phyloP scores from a whole-genome alignment of 345 rosid genomes.

The Atalantia buxifolia region DNA sequence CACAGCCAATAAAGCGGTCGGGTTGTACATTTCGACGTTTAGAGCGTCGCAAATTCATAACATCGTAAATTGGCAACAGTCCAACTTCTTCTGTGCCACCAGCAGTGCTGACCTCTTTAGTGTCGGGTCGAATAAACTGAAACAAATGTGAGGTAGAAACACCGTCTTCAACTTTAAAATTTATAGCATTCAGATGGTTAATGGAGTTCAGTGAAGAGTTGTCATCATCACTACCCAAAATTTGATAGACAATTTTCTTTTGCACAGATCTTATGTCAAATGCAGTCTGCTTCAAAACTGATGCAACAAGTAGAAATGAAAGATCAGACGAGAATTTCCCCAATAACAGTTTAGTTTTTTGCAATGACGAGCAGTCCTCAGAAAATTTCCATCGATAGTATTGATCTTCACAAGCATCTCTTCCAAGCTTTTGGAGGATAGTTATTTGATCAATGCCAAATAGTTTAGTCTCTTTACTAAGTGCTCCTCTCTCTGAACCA shows the following conservation, averaged over 20 bases:
- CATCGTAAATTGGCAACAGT: slow-evolving; percentile 30
- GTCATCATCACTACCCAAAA: slow-evolving; percentile 29
- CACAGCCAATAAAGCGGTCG: slow-evolving; percentile 55
- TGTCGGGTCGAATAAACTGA: slow-evolving; percentile 27
- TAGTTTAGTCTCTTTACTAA: slow-evolving; percentile 38
- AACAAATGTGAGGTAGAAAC: slow-evolving; percentile 36
- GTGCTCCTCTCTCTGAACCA: slow-evolving; percentile 50
- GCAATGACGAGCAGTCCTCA: slow-evolving; percentile 50
- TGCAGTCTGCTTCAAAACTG: slow-evolving; percentile 46
- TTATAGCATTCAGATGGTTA: slow-evolving; percentile 36
- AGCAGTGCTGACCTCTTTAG: slow-evolving; percentile 20
- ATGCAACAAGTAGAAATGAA: slow-evolving; percentile 66
- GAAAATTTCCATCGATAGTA: slow-evolving; percentile 66
- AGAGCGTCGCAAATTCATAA: slow-evolving; percentile 60
- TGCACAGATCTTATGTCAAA: slow-evolving; percentile 54
- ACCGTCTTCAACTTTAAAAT: slow-evolving; percentile 48
- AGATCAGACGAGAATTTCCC: slow-evolving; percentile 69
- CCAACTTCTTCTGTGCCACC: slow-evolving; percentile 15
- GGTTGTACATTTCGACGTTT: slow-evolving; percentile 66
- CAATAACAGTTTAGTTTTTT: slow-evolving; percentile 47
- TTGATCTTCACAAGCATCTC: slow-evolving; percentile 37
- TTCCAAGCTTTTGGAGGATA: slow-evolving; percentile 60
- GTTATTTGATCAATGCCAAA: slow-evolving; percentile 54
- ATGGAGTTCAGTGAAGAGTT: slow-evolving; percentile 12
- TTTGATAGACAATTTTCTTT: slow-evolving; percentile 63